Base-by-base conservation (phyloP, 306 rosid genomes). In the Styphnolobium japonicum region DNA sequence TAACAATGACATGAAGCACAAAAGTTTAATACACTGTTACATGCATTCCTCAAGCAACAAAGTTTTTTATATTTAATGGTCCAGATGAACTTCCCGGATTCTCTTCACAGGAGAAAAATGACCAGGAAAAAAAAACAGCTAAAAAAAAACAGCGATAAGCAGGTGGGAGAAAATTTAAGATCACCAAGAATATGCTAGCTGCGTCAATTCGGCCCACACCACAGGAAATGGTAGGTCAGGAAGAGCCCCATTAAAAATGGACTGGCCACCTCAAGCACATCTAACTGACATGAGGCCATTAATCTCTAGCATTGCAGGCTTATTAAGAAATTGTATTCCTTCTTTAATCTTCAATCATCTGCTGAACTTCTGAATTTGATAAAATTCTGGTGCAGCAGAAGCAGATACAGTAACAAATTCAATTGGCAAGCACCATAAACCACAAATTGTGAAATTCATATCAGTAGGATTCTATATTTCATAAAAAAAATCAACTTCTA, bases 371-470 rank as follows among this genome's bases (percentile, higher is more conserved):
- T 7, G 85, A 80, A 21, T 89, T 87, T 1, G 89, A 81, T 39
- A 84, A 88, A 73, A 85, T 82, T 75, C 85, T 82, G 45, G 86
- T 87, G 77, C 92, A 88, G 46, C 91, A 87, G 29, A 88, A 88
- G 46, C 91, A 87, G 29, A 88, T 88, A 42, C 88, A 87, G 16
- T 65, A 12, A 89, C 90, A 58, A 82, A 87, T 62, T 89, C 85
- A 78, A 45, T 45, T 12, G 29, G 34, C 10, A 15, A 34, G 72
- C 29, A 79, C 25, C 46, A 60, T 14, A 46, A 57, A 16, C 19
- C 69, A 45, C 0, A 70, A 45, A 57, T 70, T 21, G 65, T 27
- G 33, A 49, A 48, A 61, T 16, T 4, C 16, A 37, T 34, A 36
- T 37, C n/a, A 37, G 57, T 8, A 12, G 4, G 15, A 39, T 40